Base-by-base conservation (phyloP, 2,329 filamentous ascomycete species). In the Colletotrichum sp. region DNA sequence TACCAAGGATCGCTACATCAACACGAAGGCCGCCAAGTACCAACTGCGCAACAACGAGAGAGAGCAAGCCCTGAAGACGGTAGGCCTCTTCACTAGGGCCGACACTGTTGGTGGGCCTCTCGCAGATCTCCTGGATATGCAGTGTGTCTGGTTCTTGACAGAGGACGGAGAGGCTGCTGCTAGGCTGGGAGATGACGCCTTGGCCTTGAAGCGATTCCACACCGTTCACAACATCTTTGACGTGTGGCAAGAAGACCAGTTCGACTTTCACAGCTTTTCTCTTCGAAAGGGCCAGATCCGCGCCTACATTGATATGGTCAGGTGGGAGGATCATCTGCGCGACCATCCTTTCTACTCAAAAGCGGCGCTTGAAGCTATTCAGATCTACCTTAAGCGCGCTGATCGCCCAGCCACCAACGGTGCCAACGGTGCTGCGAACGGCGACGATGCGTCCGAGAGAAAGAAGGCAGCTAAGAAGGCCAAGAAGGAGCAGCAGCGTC, bases 201-300 rank as follows among this genome's bases (percentile, higher is more conserved):
- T 98, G 75, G 96, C 98, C 0, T 89, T 99, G 69, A 99, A 99
- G 88, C 93, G 98, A 66, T 96, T 98, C 85, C 95, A 96, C 79
- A 90, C 95, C 26, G 92, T 99, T 73, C 93, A 94, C 84, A 95
- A 95, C 85, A 98, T 99, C 79, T 99, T 99, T 81, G 96, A 99
- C 79, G 93, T 95, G 24, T 99, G 97, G 97, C 94, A 98, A 83
- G 98, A 99, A 84, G 97, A 99, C 81, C 97, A 99, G 82, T 98
- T 99, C 81, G 97, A 99, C 84, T 99, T 99, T 88, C 98, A 99
- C 89, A 95, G 93, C 83, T 99, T 99, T 86, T 98, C 96, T 24
- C 88, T 99, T n/a, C 91, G 97, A 24, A 99, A 99, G 85, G 98
- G 98, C 16, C 96, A 98, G 89, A 95, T 99, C 77, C 91, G 96